Evolutionary conservation across 768 basidiomycete species (phyloP).

Genomic region (Leucocoprinus birnbaumii): DNA sequence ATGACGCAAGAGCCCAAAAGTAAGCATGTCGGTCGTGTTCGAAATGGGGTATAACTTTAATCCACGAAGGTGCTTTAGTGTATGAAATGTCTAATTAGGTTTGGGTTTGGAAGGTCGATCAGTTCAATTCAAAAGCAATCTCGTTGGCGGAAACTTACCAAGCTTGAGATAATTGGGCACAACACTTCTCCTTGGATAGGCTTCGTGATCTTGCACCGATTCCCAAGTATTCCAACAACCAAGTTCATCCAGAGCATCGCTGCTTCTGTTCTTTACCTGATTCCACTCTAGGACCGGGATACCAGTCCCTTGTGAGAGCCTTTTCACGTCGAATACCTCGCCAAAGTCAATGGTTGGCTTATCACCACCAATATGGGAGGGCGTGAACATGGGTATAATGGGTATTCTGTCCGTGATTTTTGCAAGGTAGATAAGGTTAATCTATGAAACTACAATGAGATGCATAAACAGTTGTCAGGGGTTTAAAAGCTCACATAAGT

Average conservation of each 20-base stretch:
- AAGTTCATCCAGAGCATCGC: slow-evolving; percentile 38
- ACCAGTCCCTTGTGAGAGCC: slow-evolving; percentile 40
- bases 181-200: slow-evolving; percentile 35
- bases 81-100: slow-evolving; percentile 46
- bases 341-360: slow-evolving; percentile 54
- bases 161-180: slow-evolving; percentile 36
- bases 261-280: slow-evolving; percentile 50
- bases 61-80: slow-evolving; percentile 44
- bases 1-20: slow-evolving; percentile 44
- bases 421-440: slow-evolving; percentile 59
- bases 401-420: slow-evolving; percentile 58
- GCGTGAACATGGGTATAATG: slow-evolving; percentile 54
- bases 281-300: slow-evolving; percentile 60
- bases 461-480: neutral
- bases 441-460: slow-evolving; percentile 22
- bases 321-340: slow-evolving; percentile 57
- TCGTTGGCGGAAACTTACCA: slow-evolving; percentile 27
- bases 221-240: slow-evolving; percentile 60
- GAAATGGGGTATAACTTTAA: slow-evolving; percentile 42
- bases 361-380: slow-evolving; percentile 49
- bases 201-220: slow-evolving; percentile 36
- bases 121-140: neutral
- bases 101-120: neutral
- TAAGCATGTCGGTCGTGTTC: slow-evolving; percentile 41
- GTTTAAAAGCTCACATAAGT: slow-evolving; percentile 47